Evolutionary conservation across 495 filamentous ascomycete species (phyloP).

Genomic region (Penicillium daleae): DNA sequence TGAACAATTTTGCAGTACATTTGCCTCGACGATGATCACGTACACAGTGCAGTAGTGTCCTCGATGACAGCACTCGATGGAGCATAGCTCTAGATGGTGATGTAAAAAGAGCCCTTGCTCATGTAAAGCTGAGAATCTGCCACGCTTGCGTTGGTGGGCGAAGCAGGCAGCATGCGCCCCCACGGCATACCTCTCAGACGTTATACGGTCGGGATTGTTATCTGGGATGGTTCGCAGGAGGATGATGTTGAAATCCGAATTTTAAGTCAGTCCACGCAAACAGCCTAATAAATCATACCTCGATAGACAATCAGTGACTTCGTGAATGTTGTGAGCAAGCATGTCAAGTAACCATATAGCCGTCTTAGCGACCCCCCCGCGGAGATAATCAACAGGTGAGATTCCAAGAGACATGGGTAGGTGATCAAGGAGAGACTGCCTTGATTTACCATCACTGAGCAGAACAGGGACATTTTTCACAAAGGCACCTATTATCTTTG

Average conservation of each 20-base stretch:
- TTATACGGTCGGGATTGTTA: conserved; percentile 28
- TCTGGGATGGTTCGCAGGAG: too few species aligned
- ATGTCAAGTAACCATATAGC: background rate
- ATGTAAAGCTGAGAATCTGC: conserved; percentile 9
- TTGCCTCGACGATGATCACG: background rate
- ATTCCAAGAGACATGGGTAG: too few species aligned
- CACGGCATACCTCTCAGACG: conserved; percentile 26
- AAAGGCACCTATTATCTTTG: background rate
- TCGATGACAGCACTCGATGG: background rate
- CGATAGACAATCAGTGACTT: conserved; percentile 40
- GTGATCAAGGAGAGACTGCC: background rate
- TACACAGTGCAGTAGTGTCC: too few species aligned
- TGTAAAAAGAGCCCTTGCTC: background rate
- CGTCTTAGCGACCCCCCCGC: conserved; percentile 1
- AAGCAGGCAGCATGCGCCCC: conserved; percentile 24
- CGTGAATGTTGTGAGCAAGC: background rate
- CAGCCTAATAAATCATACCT: conserved; percentile 23
- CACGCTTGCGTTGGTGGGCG: conserved; percentile 29
- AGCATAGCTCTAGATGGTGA: background rate
- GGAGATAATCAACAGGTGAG: background rate
- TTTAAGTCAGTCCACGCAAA: background rate
- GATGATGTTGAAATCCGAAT: too few species aligned
- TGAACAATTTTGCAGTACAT: conserved; percentile 27
- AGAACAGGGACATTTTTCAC: background rate
- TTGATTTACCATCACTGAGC: background rate